Conservation (phyloP, 495 filamentous ascomycete species). For the Cetradonia linearis region DNA sequence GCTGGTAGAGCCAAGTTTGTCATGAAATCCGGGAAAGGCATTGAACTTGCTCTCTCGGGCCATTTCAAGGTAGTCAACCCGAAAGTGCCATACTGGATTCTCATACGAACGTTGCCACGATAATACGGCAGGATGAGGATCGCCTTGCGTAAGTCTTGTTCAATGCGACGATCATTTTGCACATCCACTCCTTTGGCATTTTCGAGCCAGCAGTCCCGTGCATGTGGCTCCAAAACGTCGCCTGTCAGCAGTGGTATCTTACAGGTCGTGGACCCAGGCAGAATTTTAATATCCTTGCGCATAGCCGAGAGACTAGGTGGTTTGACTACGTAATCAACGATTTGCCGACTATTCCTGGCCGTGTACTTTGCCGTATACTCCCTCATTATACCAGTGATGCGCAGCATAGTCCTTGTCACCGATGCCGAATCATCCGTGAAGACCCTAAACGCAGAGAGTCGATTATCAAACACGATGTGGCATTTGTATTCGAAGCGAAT, state of each 20-base stretch:
- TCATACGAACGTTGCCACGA: conserved; percentile 40
- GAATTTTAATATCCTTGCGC: conserved; percentile 4
- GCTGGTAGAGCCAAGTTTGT: conserved; percentile 34
- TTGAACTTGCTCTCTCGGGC: conserved; percentile 29
- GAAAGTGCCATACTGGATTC: conserved; percentile 47
- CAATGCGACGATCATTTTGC: conserved; percentile 27
- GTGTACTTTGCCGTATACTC: conserved; percentile 29
- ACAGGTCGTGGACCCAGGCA: conserved; percentile 1
- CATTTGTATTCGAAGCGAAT: conserved; percentile 33
- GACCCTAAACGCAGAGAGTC: conserved; percentile 29
- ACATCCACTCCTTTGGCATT: not conserved
- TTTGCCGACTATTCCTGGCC: conserved; percentile 21
- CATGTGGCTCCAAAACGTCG: not conserved
- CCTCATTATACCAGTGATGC: conserved; percentile 30
- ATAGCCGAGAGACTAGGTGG: conserved; percentile 24
- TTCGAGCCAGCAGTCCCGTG: not conserved
- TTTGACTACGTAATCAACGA: conserved; percentile 35
- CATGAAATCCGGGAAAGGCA: conserved; percentile 41
- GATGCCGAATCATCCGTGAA: conserved; percentile 24
- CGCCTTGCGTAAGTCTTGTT: conserved; percentile 27
- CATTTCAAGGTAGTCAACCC: conserved; percentile 37
- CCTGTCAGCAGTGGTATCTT: conserved; percentile 19
- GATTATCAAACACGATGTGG: conserved; percentile 30
- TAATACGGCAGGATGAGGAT: conserved; percentile 30
- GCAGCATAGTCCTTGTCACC: conserved; percentile 30